phyloP scores from a whole-genome alignment of 805 yeast genomes.

The Ogataea pini region DNA sequence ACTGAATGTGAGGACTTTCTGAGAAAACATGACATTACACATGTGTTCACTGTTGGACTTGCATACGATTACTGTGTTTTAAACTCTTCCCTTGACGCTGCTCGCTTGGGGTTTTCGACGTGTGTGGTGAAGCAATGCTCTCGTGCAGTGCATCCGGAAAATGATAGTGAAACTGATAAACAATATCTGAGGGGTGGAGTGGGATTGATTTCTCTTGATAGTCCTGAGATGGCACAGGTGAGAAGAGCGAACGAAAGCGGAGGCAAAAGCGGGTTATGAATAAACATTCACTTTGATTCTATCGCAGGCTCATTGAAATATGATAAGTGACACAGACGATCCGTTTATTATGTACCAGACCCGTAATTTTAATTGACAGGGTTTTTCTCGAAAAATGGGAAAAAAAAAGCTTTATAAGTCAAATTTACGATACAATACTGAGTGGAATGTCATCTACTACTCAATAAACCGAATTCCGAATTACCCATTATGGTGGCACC shows the following conservation, averaged over 20 bases:
- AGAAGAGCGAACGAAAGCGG: background rate
- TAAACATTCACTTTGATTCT: no score
- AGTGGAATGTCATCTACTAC: no score
- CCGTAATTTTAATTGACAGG: background rate
- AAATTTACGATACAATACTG: no score
- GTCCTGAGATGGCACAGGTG: slow-evolving; percentile 15
- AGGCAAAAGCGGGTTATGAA: no score
- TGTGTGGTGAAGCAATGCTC: slow-evolving; percentile 58
- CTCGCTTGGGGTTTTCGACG: slow-evolving; percentile 60
- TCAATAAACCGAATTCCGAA: no score
- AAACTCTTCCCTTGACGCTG: slow-evolving; percentile 72
- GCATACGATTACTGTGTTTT: slow-evolving; percentile 88
- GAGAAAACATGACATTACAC: slow-evolving; percentile 46
- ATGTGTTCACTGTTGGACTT: slow-evolving; percentile 75
- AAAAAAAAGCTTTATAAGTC: background rate
- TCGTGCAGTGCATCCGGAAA: slow-evolving; percentile 53
- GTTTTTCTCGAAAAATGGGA: background rate
- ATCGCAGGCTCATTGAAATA: no score
- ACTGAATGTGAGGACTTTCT: slow-evolving; percentile 64
- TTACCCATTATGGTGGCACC: slow-evolving; percentile 13
- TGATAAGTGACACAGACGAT: no score
- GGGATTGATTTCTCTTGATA: slow-evolving; percentile 13
- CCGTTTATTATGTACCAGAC: background rate
- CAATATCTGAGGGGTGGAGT: slow-evolving; percentile 37
- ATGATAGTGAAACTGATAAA: slow-evolving; percentile 37